These are phyloP conservation scores for Groenewaldozyma tartarivorans DNA, from an alignment of 805 yeast species.

Conservation along the genomic window DNA sequence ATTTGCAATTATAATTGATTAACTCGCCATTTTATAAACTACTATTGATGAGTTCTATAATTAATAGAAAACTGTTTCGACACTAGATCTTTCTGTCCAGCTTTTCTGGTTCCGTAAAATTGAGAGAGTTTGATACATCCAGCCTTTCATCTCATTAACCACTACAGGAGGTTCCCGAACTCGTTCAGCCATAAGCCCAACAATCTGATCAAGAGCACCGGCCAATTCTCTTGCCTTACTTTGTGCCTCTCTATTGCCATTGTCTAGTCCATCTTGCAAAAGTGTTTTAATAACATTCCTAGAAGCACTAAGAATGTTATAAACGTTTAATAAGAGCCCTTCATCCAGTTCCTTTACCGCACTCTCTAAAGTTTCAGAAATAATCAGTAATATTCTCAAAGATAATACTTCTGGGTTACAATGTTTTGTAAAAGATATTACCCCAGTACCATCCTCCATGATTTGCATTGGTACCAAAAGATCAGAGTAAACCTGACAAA, in stretches of 20 bases:
- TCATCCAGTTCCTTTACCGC: conserved; percentile 5
- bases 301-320: conserved; percentile 1
- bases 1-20: no score
- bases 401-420: conserved; percentile 5
- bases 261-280: conserved; percentile 1
- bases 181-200: conserved; percentile 7
- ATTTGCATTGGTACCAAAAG: neutral
- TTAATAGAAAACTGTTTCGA: conserved; percentile 12
- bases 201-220: conserved; percentile 8
- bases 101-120: conserved; percentile 14
- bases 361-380: conserved; percentile 8
- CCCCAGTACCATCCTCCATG: conserved; percentile 2
- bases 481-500: conserved; percentile 1
- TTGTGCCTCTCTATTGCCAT: neutral
- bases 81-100: conserved; percentile 11
- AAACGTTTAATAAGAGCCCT: conserved; percentile 6
- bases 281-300: conserved; percentile 4
- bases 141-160: conserved; percentile 12
- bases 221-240: conserved; percentile 2
- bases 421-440: conserved; percentile 6
- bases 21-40: no score
- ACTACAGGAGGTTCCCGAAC: conserved; percentile 5
- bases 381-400: conserved; percentile 12
- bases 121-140: conserved; percentile 17
- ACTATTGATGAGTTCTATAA: no score